Evolutionary conservation across 805 yeast species (phyloP), one percentile per base, ranked within the genome.

Genomic region (Yueomyces sp.): DNA sequence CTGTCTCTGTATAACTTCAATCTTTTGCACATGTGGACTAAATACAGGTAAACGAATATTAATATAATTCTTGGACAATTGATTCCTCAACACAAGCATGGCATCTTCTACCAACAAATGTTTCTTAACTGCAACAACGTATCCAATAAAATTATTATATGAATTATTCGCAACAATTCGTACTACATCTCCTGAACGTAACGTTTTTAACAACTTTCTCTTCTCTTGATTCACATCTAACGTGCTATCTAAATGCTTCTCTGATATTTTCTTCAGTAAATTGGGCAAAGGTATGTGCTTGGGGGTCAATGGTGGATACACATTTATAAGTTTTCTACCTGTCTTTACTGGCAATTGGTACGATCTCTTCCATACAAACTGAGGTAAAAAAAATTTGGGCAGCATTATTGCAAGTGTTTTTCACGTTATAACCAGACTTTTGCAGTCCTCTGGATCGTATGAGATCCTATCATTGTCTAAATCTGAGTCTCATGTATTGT

Each of bases 101-200:
- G 94, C 74, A 39, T 84, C 86, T 42, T 59, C 63, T 12, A 46
- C 40, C 39, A 83, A 65, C 37, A 77, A 79, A 48, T 77, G 72
- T 57, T 88, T 74, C 56, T 81, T 82, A 45, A 87, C 71, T 43
- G 84, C 87, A 44, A 90, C 65, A 2, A 87, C 76, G 60, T 81
- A 81, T 4, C 97, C 98, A 27, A 77, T 70, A 49, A 85, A 80
- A 44, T 81, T 76, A 58, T 81, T 76, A 4, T 65, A 53, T 49
- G 75, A 62, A 45, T 75, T 70, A 12, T 64, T 62, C 52, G 76
- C 76, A 53, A 77, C 75, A 3, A 88, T 81, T 49, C 83, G 76
- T 36, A 88, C 77, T 30, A 85, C 70, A 58, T 88, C 96, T 11
- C 95, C 96, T 0, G 94, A 74, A 44, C 85, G 72, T 31, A 88